A percentile compares a stretch with the other conserved stretches of the same genome.
Conservation (phyloP, 2,329 filamentous ascomycete genomes). For the Anthostomella pinea region DNA sequence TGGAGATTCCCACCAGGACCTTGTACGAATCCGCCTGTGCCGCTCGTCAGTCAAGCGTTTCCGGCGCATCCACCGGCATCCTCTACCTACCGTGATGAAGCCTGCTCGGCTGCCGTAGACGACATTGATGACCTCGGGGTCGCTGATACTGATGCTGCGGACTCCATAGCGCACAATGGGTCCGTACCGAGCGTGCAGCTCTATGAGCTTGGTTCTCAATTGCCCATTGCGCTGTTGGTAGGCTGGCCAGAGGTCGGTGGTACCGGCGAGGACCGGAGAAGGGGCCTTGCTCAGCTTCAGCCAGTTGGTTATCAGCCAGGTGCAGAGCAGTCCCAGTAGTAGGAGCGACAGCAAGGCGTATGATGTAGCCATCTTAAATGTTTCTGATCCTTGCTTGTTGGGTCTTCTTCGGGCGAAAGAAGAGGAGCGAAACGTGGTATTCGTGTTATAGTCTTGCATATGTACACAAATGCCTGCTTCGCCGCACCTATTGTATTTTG, state of each 20-base stretch:
- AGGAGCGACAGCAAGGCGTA: constrained; percentile 5
- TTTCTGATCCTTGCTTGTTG: too few species aligned
- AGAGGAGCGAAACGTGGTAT: too few species aligned
- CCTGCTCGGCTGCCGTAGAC: constrained; percentile 25
- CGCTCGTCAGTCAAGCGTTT: not conserved
- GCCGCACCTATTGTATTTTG: too few species aligned
- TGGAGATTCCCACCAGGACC: constrained; percentile 20
- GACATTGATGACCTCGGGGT: constrained; percentile 24
- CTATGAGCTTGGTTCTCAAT: constrained; percentile 19
- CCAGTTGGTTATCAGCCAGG: constrained; percentile 20
- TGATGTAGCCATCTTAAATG: constrained; percentile 17
- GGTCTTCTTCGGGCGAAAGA: too few species aligned
- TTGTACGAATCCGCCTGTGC: constrained; percentile 24
- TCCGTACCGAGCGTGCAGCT: constrained; percentile 19
- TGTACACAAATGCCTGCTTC: too few species aligned
- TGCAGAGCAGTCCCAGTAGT: constrained; percentile 8
- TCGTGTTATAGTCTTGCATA: too few species aligned
- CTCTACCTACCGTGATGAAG: constrained; percentile 23
- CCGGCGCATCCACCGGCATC: too few species aligned
- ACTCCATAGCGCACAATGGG: constrained; percentile 26
- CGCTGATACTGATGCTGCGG: constrained; percentile 23
- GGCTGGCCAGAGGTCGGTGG: constrained; percentile 25
- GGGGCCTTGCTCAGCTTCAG: constrained; percentile 21
- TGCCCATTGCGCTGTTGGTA: constrained; percentile 25
- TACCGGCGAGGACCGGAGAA: constrained; percentile 20